Conservation (phyloP, 2,329 filamentous ascomycete genomes). For the Mycosphaerelloides madeirae region DNA sequence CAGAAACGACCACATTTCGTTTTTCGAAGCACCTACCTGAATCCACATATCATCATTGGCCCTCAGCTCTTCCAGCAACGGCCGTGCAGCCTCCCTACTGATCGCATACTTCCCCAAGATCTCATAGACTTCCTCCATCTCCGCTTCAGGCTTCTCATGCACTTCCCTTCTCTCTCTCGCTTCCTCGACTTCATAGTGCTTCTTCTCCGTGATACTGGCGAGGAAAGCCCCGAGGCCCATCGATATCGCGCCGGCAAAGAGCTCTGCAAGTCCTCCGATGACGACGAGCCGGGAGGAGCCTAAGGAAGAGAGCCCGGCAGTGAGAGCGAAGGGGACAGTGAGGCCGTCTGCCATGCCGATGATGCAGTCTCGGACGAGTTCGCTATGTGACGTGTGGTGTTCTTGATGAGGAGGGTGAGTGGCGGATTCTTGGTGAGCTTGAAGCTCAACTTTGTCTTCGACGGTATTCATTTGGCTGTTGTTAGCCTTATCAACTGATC, state of each 20-base stretch:
- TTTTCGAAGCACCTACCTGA: slow-evolving; percentile 23
- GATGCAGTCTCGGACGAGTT: slow-evolving; percentile 62
- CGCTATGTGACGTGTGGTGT: too few relatives aligned
- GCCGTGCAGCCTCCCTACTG: slow-evolving; percentile 38
- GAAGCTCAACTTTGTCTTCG: too few relatives aligned
- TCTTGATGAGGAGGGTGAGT: too few relatives aligned
- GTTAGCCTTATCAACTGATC: too few relatives aligned
- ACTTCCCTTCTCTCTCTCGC: slow-evolving; percentile 45
- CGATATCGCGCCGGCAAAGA: slow-evolving; percentile 69
- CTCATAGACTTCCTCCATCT: slow-evolving; percentile 37
- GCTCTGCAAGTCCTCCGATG: slow-evolving; percentile 66
- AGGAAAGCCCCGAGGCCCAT: slow-evolving; percentile 75
- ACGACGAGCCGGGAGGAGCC: slow-evolving; percentile 34
- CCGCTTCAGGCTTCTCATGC: slow-evolving; percentile 40
- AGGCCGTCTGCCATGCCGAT: slow-evolving; percentile 74
- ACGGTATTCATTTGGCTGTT: too few relatives aligned
- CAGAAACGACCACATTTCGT: not conserved
- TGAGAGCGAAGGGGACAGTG: slow-evolving; percentile 74
- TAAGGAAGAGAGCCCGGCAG: slow-evolving; percentile 61
- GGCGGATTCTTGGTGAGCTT: too few relatives aligned
- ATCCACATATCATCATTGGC: slow-evolving; percentile 48
- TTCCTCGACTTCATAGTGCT: slow-evolving; percentile 49
- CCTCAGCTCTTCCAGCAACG: slow-evolving; percentile 49
- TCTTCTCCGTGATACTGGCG: slow-evolving; percentile 55
- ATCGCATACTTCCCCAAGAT: slow-evolving; percentile 51